A percentile compares a stretch with the other conserved stretches of the same genome.
Conservation (phyloP, 2,329 filamentous ascomycete genomes). For the Lachnellula arida region DNA sequence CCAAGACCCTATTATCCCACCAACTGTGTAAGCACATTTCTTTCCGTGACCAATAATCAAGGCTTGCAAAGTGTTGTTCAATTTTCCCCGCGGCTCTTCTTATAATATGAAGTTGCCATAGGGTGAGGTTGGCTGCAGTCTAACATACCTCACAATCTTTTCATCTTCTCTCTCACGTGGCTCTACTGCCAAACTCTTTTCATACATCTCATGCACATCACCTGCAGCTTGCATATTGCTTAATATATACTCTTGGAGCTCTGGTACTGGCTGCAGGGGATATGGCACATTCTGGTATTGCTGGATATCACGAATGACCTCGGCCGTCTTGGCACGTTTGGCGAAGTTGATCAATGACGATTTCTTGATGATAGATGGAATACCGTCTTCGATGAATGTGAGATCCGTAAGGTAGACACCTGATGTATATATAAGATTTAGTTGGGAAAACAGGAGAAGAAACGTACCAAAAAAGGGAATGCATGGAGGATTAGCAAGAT, state of each 20-base stretch:
- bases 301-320: conserved; percentile 97
- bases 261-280: conserved; percentile 78
- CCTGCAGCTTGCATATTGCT: conserved; percentile 93
- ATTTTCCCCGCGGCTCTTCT: conserved; percentile 11
- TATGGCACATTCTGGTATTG: conserved; percentile 99
- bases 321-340: conserved; percentile 95
- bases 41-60: conserved; percentile 9
- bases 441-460: conserved; percentile 1
- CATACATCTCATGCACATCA: conserved; percentile 99
- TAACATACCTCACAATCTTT: conserved; percentile 83
- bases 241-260: conserved; percentile 94
- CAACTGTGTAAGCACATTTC: conserved; percentile 27
- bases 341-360: conserved; percentile 97
- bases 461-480: conserved; percentile 92
- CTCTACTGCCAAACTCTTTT: conserved; percentile 89
- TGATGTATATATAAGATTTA: conserved; percentile 35
- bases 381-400: conserved; percentile 98
- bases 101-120: conserved; percentile 19
- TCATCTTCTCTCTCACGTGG: conserved; percentile 96
- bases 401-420: conserved; percentile 95
- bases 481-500: conserved; percentile 90
- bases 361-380: conserved; percentile 93
- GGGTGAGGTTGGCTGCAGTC: conserved; percentile 15
- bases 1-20: conserved; percentile 46
- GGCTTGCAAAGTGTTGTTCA: conserved; percentile 12